phyloP scores from a whole-genome alignment of 495 filamentous ascomycete species.

The Tetracladium marchalianum region DNA sequence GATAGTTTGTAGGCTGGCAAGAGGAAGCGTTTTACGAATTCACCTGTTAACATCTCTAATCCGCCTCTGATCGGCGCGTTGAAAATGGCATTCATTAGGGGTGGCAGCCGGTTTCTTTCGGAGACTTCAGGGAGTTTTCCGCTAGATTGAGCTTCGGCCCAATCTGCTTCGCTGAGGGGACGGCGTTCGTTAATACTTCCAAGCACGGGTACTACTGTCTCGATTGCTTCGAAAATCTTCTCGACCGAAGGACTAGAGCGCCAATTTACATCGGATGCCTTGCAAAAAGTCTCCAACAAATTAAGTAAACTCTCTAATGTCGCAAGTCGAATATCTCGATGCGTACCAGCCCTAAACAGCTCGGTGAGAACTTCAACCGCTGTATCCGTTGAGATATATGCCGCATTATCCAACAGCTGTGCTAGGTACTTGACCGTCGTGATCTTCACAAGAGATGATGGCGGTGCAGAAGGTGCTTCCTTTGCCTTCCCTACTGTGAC shows the following conservation, averaged over 20 bases:
- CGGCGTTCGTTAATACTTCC: slow-evolving; percentile 25
- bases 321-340: slow-evolving; percentile 26
- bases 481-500: slow-evolving; percentile 10
- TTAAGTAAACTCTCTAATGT: slow-evolving; percentile 24
- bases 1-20: slow-evolving; percentile 15
- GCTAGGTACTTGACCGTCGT: slow-evolving; percentile 32
- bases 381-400: slow-evolving; percentile 21
- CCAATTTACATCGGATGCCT: slow-evolving; percentile 1
- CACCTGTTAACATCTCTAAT: slow-evolving; percentile 4
- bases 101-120: slow-evolving; percentile 6
- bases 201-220: slow-evolving; percentile 23
- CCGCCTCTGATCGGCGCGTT: background rate
- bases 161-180: slow-evolving; percentile 18
- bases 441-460: slow-evolving; percentile 23
- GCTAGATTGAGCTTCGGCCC: slow-evolving; percentile 18
- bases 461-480: slow-evolving; percentile 7
- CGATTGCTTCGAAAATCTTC: slow-evolving; percentile 21
- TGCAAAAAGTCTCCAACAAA: slow-evolving; percentile 13
- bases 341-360: slow-evolving; percentile 21
- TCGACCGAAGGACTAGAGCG: slow-evolving; percentile 7
- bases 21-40: slow-evolving; percentile 11
- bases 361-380: slow-evolving; percentile 19
- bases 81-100: slow-evolving; percentile 8
- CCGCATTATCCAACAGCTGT: slow-evolving; percentile 24
- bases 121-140: slow-evolving; percentile 12